Evolutionary conservation across 345 rosid species (phyloP), one percentile per base, ranked within the genome.

Genomic region (Pugionium dolabratum): DNA sequence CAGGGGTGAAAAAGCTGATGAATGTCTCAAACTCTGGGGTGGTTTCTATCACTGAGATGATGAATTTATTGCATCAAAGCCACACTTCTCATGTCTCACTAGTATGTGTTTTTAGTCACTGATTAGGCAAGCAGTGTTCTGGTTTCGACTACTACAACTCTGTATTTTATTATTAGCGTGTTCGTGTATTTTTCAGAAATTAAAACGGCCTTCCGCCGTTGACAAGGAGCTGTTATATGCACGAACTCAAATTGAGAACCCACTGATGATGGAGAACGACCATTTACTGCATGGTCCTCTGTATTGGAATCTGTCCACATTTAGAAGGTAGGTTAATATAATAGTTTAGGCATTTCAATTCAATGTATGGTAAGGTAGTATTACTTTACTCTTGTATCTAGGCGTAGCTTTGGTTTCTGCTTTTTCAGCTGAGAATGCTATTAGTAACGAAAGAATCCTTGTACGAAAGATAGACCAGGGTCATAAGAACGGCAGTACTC

Each of bases 281-380:
- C 75, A 64, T 7, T 55, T 36, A 53, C 87, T 93, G 41, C 83
- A 85, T 44, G 79, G 84, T 64, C 85, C 94, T 80, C 75, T 90
- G 59, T 93, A 77, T 77, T 78, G 83, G 64, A 93, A 88, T 50
- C 59, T 85, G 48, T 90, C 97, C 59, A 83, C 71, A 82, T 93
- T 93, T 84, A 85, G 79, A 79, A 86, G 84, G 98, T 85, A 54
- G 69, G 30, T 43, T 55, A 5, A 11, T 42, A 28, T 57, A 7
- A 30, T 46, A 4, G 32, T 48, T 33, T 28, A 58, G 34, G 55
- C 66, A 36, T 10, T 59, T 7, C n/a, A 40, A 40, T 40, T 40
- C n/a, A 8, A 40, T 40, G n/a, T 9, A 40, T 8, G 44, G 18
- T 18, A 18, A 18, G 18, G 18, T 18, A 18, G 18, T 18, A 18